Evolutionary conservation across 257 asterid species (phyloP).

Genomic region (Solanum piurae): DNA sequence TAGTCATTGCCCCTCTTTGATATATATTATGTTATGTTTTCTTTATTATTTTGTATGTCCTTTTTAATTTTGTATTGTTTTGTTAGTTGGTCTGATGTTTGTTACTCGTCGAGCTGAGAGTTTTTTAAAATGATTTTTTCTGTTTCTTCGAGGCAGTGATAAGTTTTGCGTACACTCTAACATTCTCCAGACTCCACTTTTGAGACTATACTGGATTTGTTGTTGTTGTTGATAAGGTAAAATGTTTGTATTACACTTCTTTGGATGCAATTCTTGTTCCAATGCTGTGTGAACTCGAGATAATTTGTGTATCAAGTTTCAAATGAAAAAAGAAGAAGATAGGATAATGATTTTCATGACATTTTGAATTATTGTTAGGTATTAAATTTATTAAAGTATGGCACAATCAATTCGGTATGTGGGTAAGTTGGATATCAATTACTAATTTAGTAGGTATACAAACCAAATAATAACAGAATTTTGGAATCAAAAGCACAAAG

Average conservation of each 20-base stretch:
- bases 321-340: not conserved
- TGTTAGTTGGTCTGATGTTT: too few relatives aligned
- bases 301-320: not conserved
- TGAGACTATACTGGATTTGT: too few relatives aligned
- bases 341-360: not conserved
- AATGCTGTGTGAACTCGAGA: fast-evolving
- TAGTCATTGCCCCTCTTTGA: not conserved
- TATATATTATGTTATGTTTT: not conserved
- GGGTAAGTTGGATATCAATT: not conserved
- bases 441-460: not conserved
- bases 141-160: fast-evolving
- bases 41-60: too few relatives aligned
- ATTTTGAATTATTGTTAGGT: not conserved
- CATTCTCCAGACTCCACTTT: too few relatives aligned
- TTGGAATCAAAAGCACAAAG: not conserved
- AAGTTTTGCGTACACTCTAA: too few relatives aligned
- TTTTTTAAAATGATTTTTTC: fast-evolving
- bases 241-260: not conserved
- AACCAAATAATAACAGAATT: not conserved
- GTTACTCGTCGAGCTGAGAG: fast-evolving
- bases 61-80: too few relatives aligned
- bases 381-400: not conserved
- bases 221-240: not conserved
- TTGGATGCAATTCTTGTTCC: not conserved
- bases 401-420: not conserved